Base-by-base conservation (phyloP, 768 basidiomycete genomes). In the Phanerochaete sordida region DNA sequence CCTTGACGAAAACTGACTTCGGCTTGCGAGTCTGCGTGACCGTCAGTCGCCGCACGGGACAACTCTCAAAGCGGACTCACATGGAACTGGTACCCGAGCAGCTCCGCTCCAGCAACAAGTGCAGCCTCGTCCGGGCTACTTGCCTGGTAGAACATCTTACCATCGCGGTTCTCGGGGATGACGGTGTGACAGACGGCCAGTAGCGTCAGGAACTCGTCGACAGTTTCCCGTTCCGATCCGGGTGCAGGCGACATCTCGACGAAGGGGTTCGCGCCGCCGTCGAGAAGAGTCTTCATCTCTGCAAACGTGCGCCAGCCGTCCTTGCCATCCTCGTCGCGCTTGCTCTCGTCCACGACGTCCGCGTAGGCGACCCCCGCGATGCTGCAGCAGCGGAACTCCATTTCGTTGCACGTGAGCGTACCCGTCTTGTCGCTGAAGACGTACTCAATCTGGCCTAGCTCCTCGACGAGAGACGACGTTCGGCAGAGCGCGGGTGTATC, bases 91-190 rank as follows among this genome's bases (percentile, higher is more conserved):
- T 92, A 98, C 0, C 94, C 95, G 62, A 98, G 74, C 47, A 90
- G 70, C 69, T 98, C 95, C 0, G 97, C 97, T 5, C 97, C 97
- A 0, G 90, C 84, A 0, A 99, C 97, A 44, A 99, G 76, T 1
- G 97, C 97, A 0, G 95, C 97, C 73, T 99, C 96, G 68, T 98
- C 97, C 0, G 97, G 97, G 77, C 94, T 96, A 63, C 93, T 95
- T 1, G 97, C 97, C 72, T 99, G 97, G 68, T 88, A 99, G 11
- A 88, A 78, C 63, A 91, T 90, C 79, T 95, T 96, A n/a, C 84
- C 95, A 60, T 92, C 85, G 66, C 82, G 86, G 56, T 87, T 74
- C 75, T 98, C 97, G 1, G 97, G 97, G 67, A 98, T 98, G 65
- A 99, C 97, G 0, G 97, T 98, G 70, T 99, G 97, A 65, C 97